These are phyloP conservation scores for Nigrospora osmanthi DNA, from an alignment of 2,329 filamentous ascomycete species.

Conservation along the genomic window DNA sequence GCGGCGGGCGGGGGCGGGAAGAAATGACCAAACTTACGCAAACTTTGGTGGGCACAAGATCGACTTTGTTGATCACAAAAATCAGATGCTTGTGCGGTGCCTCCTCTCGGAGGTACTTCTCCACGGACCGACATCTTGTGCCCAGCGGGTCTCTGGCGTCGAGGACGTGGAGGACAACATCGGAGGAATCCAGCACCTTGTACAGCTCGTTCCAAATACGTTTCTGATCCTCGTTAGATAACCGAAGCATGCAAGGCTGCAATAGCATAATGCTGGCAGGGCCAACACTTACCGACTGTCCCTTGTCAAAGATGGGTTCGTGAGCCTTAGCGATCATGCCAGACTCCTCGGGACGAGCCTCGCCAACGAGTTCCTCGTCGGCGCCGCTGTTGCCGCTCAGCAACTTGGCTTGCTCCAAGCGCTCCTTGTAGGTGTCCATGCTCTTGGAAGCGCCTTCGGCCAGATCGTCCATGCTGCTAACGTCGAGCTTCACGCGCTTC, in stretches of 20 bases:
- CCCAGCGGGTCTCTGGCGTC: constrained; percentile 86
- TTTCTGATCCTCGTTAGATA: neutral
- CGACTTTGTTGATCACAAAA: constrained; percentile 85
- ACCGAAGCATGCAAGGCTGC: neutral
- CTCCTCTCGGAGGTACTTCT: constrained; percentile 90
- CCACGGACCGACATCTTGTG: constrained; percentile 80
- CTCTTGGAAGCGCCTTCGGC: constrained; percentile 73
- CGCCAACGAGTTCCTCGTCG: constrained; percentile 20
- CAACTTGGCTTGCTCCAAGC: constrained; percentile 69
- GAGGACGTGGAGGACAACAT: constrained; percentile 91
- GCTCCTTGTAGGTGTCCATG: constrained; percentile 74
- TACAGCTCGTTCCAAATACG: constrained; percentile 30
- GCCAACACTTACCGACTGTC: constrained; percentile 50
- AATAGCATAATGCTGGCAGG: neutral
- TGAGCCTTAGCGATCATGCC: constrained; percentile 54
- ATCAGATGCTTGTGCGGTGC: constrained; percentile 94
- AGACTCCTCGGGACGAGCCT: constrained; percentile 21
- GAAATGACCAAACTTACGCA: constrained; percentile 65
- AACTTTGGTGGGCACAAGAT: constrained; percentile 85
- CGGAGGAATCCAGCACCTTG: constrained; percentile 91
- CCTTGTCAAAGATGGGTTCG: constrained; percentile 88
- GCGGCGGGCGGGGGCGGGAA: constrained; percentile 5
- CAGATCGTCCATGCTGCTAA: constrained; percentile 74
- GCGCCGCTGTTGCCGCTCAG: constrained; percentile 60
- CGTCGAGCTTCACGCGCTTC: constrained; percentile 84